Evolutionary conservation across 176 grass and related monocot species (phyloP).

Genomic region (Carex kokanica): DNA sequence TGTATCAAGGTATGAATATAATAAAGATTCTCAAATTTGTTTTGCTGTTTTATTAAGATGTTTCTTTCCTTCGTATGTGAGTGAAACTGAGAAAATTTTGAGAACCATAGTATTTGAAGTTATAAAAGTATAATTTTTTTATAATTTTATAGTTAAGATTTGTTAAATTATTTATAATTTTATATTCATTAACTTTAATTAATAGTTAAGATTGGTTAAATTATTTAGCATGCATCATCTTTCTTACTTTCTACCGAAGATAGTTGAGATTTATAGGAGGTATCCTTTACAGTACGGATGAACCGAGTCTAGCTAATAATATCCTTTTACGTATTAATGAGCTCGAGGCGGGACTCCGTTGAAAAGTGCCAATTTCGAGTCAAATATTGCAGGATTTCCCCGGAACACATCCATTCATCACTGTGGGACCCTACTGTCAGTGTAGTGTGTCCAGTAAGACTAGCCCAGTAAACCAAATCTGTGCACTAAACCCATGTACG

Average conservation of each 20-base stretch:
- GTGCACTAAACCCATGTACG: background rate
- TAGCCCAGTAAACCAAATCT: background rate
- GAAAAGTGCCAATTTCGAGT: background rate
- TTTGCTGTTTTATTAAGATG: background rate
- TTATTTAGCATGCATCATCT: background rate
- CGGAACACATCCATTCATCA: background rate
- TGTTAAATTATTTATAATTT: no score
- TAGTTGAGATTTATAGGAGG: background rate
- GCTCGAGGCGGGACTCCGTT: slow-evolving; percentile 6
- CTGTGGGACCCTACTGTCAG: background rate
- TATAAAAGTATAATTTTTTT: no score
- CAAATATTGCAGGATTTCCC: background rate
- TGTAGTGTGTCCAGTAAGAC: background rate
- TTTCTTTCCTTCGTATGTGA: background rate
- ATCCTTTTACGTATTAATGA: background rate
- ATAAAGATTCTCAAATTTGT: background rate
- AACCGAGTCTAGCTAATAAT: background rate
- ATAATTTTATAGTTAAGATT: no score
- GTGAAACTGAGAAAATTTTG: background rate
- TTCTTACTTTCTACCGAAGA: no score
- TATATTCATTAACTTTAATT: no score
- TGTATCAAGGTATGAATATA: background rate
- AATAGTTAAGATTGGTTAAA: background rate
- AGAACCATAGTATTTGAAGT: background rate
- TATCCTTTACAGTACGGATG: background rate